These are phyloP conservation scores for Amylocarpus encephaloides DNA, from an alignment of 2,329 filamentous ascomycete species.

Conservation along the genomic window DNA sequence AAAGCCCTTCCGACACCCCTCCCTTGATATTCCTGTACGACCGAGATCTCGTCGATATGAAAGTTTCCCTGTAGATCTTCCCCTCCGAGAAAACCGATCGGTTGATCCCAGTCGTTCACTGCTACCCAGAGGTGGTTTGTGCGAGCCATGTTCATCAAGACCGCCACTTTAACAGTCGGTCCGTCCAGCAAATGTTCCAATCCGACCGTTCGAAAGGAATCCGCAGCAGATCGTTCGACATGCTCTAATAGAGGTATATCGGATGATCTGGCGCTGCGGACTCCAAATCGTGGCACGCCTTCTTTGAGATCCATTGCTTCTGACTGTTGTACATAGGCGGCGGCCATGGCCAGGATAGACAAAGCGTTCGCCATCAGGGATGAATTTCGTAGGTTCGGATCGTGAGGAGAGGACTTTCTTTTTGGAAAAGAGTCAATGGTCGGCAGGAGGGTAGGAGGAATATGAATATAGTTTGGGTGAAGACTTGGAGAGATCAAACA, in stretches of 20 bases:
- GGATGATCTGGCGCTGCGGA: constrained; percentile 22
- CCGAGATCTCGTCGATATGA: constrained; percentile 29
- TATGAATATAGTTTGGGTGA: background rate
- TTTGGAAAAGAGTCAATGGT: background rate
- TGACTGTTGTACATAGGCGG: constrained; percentile 24
- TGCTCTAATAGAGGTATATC: constrained; percentile 27
- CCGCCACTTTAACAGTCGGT: constrained; percentile 19
- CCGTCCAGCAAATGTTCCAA: constrained; percentile 21
- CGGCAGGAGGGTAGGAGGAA: background rate
- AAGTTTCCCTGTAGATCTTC: constrained; percentile 26
- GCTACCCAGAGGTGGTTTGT: constrained; percentile 28
- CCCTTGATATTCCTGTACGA: constrained; percentile 25
- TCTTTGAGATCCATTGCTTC: constrained; percentile 15
- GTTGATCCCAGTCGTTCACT: constrained; percentile 22
- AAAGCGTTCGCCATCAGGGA: constrained; percentile 21
- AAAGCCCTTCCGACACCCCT: constrained; percentile 27
- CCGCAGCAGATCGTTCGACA: constrained; percentile 28
- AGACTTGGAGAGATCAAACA: background rate
- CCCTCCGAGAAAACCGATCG: constrained; percentile 28
- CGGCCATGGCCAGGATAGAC: constrained; percentile 25
- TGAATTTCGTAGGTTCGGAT: background rate
- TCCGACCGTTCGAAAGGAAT: constrained; percentile 22
- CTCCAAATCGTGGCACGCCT: constrained; percentile 14
- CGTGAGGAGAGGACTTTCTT: background rate
- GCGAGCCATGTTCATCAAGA: constrained; percentile 20